Base-by-base conservation (phyloP, 2,329 filamentous ascomycete species). In the Ascochyta pisi region DNA sequence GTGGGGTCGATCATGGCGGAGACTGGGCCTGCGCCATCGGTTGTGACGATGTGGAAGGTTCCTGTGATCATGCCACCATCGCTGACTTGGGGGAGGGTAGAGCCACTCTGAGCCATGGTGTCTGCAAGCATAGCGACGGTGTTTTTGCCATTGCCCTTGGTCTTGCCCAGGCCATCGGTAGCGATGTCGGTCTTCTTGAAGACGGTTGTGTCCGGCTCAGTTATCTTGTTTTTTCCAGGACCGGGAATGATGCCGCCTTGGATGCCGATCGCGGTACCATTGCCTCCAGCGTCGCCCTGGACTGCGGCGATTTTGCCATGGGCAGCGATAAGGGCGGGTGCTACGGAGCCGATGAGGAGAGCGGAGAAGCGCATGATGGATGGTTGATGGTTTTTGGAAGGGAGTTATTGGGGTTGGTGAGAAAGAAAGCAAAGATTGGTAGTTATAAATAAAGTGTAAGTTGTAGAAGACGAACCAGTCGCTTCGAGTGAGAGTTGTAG, bases 31-130 rank as follows among this genome's bases (percentile, higher is more conserved):
- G 82, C 86, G 46, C 86, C 86, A 61, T 88, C 86, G 15, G 78
- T 79, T 68, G 87, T 88, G 63, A 88, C 84, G 68, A 87, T 84
- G 74, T 87, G 86, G 19, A 87, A 77, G 0, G 83, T 86, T 76
- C 88, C 86, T 53, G 73, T 75, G 51, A 88, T 66, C 50, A 78
- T 66, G 49, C 85, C 86, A 41, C 84, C 84, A 0, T 76, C 63
- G 8, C 75, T 79, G 60, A 88, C 76, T 74, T 87, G 84, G 2
- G 86, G 84, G 3, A 88, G 80, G 3, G 57, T 64, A 56, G 74
- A 73, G 43, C 84, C 84, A 1, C 79, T 85, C 71, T 81, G 78
- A 46, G 78, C 78, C 75, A 87, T 78, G 69, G 73, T 73, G 22
- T 62, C 50, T 6, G 58, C 54, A 27, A 80, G 57, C 58, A 70